Conservation (phyloP, 2,329 filamentous ascomycete genomes). For the Talaromyces amestolkiae region DNA sequence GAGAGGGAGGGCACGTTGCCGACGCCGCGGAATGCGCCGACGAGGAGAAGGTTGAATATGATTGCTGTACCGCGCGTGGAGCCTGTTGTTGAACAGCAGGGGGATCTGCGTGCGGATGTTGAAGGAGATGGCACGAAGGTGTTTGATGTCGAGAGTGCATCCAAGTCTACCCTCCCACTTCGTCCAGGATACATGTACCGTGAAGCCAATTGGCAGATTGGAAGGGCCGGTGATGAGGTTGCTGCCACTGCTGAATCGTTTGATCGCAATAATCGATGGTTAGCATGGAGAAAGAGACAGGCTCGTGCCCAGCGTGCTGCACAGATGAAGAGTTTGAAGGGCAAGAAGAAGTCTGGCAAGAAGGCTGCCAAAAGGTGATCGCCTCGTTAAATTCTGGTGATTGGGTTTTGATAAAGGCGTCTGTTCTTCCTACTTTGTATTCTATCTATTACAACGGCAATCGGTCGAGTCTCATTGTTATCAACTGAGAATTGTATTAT, state of each 20-base stretch:
- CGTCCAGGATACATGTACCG: conserved; percentile 63
- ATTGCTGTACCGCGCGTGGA: conserved; percentile 49
- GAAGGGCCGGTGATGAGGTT: conserved; percentile 59
- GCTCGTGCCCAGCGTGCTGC: conserved; percentile 51
- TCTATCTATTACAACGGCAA: conserved; percentile 8
- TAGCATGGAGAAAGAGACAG: conserved; percentile 62
- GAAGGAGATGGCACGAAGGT: conserved; percentile 22
- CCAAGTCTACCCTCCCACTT: conserved; percentile 34
- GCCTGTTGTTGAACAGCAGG: conserved; percentile 18
- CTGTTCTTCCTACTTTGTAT: conserved; percentile 14
- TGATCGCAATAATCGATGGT: conserved; percentile 59
- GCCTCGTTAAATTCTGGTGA: not conserved
- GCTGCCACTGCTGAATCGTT: conserved; percentile 57
- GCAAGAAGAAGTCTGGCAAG: conserved; percentile 42
- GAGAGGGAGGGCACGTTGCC: conserved; percentile 78
- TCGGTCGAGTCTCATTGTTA: not conserved
- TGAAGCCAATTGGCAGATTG: conserved; percentile 67
- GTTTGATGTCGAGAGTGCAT: conserved; percentile 26
- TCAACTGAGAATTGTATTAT: not conserved
- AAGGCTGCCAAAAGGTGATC: conserved; percentile 32
- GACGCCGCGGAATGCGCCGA: conserved; percentile 68
- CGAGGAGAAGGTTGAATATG: conserved; percentile 74
- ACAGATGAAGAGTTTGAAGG: conserved; percentile 55
- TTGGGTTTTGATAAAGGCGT: not conserved
- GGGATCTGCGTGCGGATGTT: conserved; percentile 24